These are phyloP conservation scores for Taphrina confusa DNA, from an alignment of 1,139 yeast species.

Conservation along the genomic window DNA sequence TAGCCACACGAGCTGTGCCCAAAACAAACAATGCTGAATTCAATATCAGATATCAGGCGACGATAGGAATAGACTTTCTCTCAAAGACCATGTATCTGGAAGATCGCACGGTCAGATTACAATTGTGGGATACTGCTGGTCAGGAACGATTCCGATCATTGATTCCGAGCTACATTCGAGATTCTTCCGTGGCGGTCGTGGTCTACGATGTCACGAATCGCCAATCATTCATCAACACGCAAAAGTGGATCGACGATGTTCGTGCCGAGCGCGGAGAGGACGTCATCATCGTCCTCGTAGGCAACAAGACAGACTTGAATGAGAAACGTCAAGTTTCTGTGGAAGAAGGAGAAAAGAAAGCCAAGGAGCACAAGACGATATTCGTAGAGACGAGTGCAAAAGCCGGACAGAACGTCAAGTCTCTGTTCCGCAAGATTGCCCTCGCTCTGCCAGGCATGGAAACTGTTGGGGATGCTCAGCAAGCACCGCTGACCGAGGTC, in stretches of 20 bases:
- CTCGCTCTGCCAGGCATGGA: constrained; percentile 86
- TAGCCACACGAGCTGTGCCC: constrained; percentile 37
- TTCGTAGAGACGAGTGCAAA: constrained; percentile 94
- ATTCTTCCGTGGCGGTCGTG: constrained; percentile 93
- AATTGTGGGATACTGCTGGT: constrained; percentile 98
- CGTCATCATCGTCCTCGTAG: constrained; percentile 72
- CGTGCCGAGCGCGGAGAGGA: constrained; percentile 72
- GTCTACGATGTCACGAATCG: constrained; percentile 87
- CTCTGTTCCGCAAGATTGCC: constrained; percentile 85
- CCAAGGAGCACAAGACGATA: constrained; percentile 74
- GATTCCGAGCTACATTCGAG: constrained; percentile 92
- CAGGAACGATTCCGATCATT: constrained; percentile 94
- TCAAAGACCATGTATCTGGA: constrained; percentile 82
- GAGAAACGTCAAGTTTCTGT: constrained; percentile 75
- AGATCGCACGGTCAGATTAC: constrained; percentile 68
- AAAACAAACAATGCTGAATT: background rate
- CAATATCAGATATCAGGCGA: constrained; percentile 58
- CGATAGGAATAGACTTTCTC: constrained; percentile 93
- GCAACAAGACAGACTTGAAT: constrained; percentile 71
- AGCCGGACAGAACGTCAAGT: constrained; percentile 90
- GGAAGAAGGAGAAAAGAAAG: constrained; percentile 77
- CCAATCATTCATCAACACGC: constrained; percentile 72
- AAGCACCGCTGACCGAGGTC: constrained; percentile 62
- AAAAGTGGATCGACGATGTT: constrained; percentile 83
- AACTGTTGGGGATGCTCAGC: constrained; percentile 46